Evolutionary conservation across 495 filamentous ascomycete genomes (phyloP).

Genomic region (Margaritispora aquatica): DNA sequence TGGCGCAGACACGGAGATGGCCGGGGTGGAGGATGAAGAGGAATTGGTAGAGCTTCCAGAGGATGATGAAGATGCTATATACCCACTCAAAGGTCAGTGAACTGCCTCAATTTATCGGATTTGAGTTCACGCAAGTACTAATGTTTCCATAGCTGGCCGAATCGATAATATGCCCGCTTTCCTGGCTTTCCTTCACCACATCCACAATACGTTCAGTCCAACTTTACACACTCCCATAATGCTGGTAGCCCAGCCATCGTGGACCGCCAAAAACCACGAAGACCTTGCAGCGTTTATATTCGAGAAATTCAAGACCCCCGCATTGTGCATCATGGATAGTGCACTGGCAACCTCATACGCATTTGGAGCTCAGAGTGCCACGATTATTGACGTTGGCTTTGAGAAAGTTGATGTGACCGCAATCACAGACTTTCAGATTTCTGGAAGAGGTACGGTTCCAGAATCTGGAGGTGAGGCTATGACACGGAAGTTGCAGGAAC

Average conservation of each 20-base stretch:
- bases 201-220: conserved; percentile 79
- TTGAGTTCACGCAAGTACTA: not conserved
- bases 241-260: conserved; percentile 77
- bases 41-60: conserved; percentile 83
- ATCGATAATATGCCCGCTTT: conserved; percentile 88
- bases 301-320: conserved; percentile 92
- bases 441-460: conserved; percentile 56
- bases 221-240: conserved; percentile 92
- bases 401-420: conserved; percentile 89
- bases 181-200: conserved; percentile 80
- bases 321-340: conserved; percentile 78
- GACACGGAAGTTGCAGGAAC: conserved; percentile 64
- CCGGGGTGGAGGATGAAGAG: conserved; percentile 30
- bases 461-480: conserved; percentile 82
- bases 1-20: conserved; percentile 42
- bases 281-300: conserved; percentile 86
- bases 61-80: conserved; percentile 83
- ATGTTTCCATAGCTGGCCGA: conserved; percentile 48
- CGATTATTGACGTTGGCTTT: conserved; percentile 83
- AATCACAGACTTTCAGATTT: conserved; percentile 68
- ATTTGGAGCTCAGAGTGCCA: conserved; percentile 67
- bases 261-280: conserved; percentile 79
- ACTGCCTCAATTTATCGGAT: not conserved
- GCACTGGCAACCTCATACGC: conserved; percentile 80
- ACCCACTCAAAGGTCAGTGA: conserved; percentile 58